Base-by-base conservation (phyloP, 371 early-diverging fungal species). In the Dichotomocladium elegans region DNA sequence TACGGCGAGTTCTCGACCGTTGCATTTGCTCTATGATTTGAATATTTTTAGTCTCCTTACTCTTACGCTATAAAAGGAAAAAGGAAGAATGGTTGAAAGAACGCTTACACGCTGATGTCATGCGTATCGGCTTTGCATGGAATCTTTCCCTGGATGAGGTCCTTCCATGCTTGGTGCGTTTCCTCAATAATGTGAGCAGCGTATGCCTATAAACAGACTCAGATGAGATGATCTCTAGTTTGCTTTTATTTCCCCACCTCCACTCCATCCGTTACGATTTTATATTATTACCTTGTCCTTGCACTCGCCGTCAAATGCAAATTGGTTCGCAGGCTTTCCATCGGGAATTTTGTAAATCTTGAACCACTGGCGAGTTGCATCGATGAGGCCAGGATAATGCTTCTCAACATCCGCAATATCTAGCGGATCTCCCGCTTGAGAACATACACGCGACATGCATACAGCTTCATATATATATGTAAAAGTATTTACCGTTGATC, bases 291-390 rank as follows among this genome's bases (percentile, higher is more conserved):
- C 82, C 63, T 77, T 88, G 72, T 90, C 81, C 73, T 88, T 88
- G 66, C 89, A 91, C 70, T 91, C 81, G 52, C 98, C 99, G 66
- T 83, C 77, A 73, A 99, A 96, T 34, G 98, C 99, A 80, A 99
- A 99, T 71, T 87, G 77, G 82, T 99, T 99, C 74, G 91, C 94
- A 47, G 93, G 93, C 82, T 99, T 99, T 51, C 98, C 98, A 82
- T 99, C 99, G 25, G 99, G 99, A 69, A 99, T 90, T 84, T 99
- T 99, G 87, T 99, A 99, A 70, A 96, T 87, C 61, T 93, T 91
- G 90, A 99, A 98, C 99, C 99, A 99, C 67, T 95, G 92, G 67
- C 89, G 88, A 29, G 98, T 95, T 41, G 94, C 94, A 47, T 92
- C 89, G 40, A 99, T 73, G 21, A 99, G 82, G 9, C 98, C 99